Base-by-base conservation (phyloP, 495 filamentous ascomycete species). In the Lentithecium fluviatile region DNA sequence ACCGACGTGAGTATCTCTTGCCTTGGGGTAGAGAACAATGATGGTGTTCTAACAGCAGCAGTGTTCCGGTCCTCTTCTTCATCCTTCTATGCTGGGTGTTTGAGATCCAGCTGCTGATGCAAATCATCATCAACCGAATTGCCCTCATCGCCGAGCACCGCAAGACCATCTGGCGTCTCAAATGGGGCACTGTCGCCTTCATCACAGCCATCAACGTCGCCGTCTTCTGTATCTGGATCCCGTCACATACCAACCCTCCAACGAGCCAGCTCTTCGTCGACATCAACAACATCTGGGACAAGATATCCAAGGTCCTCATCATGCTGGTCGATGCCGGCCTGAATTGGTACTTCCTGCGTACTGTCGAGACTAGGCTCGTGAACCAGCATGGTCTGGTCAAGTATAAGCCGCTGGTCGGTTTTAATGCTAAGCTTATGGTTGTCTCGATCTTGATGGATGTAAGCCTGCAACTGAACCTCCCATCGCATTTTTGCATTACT, bases 31-130 rank as follows among this genome's bases (percentile, higher is more conserved):
- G 1, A 13, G 6, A 20, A 15, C 40, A 12, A 26, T 2, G n/a
- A 2, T 50, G 26, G 51, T 54, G 20, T 47, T 13, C 19, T 43
- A 20, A 15, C 15, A 20, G 19, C 40, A 43, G 36, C 11, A 60
- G 55, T 23, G 25, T 65, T 24, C 55, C 56, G 0, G 49, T 55
- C n/a, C 45, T 59, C n/a, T 65, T 60, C 42, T 55, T 56, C 56
- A 65, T 65, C 25, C 51, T 67, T 15, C 23, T 59, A 1, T 77
- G 95, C 5, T 87, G 89, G 0, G 79, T 84, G 23, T 89, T 95
- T 21, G 91, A 96, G 70, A 79, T 89, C 17, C 78, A 80, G 25
- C 82, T 95, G 15, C 77, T 96, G 6, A 80, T 87, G 53, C 91
- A 95, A 56, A 81, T 82, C 56, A 74, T 81, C 52, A 73, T 77